Conservation (phyloP, 1,139 yeast species). For the Blastobotrys elegans region DNA sequence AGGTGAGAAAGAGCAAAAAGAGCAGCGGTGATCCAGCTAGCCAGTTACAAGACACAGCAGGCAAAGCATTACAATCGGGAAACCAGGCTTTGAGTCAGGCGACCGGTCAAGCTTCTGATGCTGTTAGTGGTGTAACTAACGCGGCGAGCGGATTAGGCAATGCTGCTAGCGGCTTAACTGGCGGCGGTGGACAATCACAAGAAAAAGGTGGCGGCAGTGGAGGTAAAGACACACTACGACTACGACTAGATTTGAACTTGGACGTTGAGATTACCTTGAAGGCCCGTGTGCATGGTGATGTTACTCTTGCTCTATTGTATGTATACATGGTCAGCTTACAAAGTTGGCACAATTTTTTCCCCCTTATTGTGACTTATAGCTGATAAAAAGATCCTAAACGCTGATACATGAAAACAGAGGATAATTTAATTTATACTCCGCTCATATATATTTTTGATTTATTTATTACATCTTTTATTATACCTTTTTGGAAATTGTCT, state of each 20-base stretch:
- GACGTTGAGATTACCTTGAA: slow-evolving; percentile 10
- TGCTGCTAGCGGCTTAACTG: neutral
- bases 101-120: neutral
- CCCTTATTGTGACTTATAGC: neutral
- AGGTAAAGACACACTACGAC: slow-evolving; percentile 6
- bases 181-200: neutral
- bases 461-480: neutral
- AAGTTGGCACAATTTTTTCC: neutral
- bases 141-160: neutral
- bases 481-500: neutral
- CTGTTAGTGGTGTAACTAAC: no score
- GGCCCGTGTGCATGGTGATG: slow-evolving; percentile 10
- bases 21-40: neutral
- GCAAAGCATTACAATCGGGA: neutral
- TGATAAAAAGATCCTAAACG: slow-evolving; percentile 4
- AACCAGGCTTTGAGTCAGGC: neutral
- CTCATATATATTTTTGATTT: neutral
- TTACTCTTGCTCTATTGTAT: slow-evolving; percentile 10
- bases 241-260: slow-evolving; percentile 9
- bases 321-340: no score
- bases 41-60: slow-evolving; percentile 2
- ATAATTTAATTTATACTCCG: neutral
- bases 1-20: neutral
- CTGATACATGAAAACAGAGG: neutral
- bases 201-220: slow-evolving; percentile 1